Evolutionary conservation across 2,329 filamentous ascomycete genomes (phyloP).

Genomic region (Scedosporium boydii): DNA sequence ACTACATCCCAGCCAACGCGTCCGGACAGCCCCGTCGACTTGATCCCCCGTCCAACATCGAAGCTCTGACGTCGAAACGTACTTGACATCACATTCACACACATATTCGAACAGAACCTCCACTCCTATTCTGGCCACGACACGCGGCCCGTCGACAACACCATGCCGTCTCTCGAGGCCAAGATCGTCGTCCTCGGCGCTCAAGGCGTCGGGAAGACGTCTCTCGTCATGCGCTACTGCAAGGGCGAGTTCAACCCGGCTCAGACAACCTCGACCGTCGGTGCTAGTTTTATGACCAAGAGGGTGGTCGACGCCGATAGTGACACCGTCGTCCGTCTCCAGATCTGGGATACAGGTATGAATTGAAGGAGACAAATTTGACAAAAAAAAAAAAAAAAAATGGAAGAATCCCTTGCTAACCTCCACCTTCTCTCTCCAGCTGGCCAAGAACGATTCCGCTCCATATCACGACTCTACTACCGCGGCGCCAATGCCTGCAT

Average conservation of each 20-base stretch:
- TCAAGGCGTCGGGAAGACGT: slow-evolving; percentile 73
- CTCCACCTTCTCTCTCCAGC: slow-evolving; percentile 29
- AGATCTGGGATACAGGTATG: slow-evolving; percentile 85
- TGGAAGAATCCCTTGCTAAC: no score
- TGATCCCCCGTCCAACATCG: no score
- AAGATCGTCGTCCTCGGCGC: slow-evolving; percentile 75
- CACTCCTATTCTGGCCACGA: no score
- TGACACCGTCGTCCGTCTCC: slow-evolving; percentile 78
- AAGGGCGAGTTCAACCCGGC: slow-evolving; percentile 60
- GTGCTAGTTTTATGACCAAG: slow-evolving; percentile 72
- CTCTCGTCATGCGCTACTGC: slow-evolving; percentile 66
- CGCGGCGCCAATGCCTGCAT: slow-evolving; percentile 90
- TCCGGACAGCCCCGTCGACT: no score
- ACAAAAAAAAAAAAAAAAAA: not conserved
- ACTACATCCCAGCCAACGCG: no score
- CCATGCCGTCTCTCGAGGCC: slow-evolving; percentile 57
- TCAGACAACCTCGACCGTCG: slow-evolving; percentile 62
- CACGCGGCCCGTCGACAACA: no score
- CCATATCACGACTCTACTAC: slow-evolving; percentile 93
- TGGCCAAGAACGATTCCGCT: slow-evolving; percentile 90
- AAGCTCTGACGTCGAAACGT: no score
- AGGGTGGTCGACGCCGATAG: slow-evolving; percentile 74
- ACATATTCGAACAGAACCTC: no score
- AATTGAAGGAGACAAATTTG: not conserved
- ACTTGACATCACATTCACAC: no score